phyloP scores from a whole-genome alignment of 176 grass and related monocot species.

The Zea luxurians region DNA sequence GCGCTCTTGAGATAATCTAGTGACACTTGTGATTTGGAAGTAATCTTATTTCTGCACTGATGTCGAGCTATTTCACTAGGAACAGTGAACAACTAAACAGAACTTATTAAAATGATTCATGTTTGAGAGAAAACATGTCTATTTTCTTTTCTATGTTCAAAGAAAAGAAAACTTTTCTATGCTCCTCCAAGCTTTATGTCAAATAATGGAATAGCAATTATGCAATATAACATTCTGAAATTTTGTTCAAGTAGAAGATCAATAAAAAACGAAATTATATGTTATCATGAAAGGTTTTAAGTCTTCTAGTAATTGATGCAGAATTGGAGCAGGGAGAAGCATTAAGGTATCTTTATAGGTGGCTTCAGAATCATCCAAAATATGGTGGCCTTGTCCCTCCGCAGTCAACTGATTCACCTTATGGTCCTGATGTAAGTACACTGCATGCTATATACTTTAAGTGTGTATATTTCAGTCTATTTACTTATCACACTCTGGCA shows the following conservation, averaged over 20 bases:
- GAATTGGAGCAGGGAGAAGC: constrained; percentile 97
- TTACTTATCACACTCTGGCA: constrained; percentile 19
- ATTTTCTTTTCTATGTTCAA: constrained; percentile 17
- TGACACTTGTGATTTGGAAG: constrained; percentile 27
- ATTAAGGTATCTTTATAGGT: constrained; percentile 79
- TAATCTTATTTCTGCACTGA: constrained; percentile 1
- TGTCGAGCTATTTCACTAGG: constrained; percentile 9
- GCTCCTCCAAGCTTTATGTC: constrained; percentile 19
- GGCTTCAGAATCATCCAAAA: constrained; percentile 99
- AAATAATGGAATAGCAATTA: constrained; percentile 32
- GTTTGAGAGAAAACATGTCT: background rate
- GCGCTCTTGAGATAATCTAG: constrained; percentile 8
- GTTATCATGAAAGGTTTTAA: constrained; percentile 15
- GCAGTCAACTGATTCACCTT: constrained; percentile 63
- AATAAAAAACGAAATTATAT: constrained; percentile 7
- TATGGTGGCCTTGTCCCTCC: constrained; percentile 71
- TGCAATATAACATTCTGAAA: constrained; percentile 9
- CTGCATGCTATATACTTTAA: background rate
- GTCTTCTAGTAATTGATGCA: constrained; percentile 51
- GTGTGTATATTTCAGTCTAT: background rate
- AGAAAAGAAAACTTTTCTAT: background rate
- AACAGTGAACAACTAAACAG: background rate
- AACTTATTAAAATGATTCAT: constrained; percentile 24
- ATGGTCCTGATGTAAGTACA: constrained; percentile 88
- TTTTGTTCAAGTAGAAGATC: constrained; percentile 29